Percentiles rank a stretch among this genome's conserved stretches.
These are phyloP conservation scores for Botrytis medusae DNA, from an alignment of 2,329 filamentous ascomycete species.

Conservation along the genomic window DNA sequence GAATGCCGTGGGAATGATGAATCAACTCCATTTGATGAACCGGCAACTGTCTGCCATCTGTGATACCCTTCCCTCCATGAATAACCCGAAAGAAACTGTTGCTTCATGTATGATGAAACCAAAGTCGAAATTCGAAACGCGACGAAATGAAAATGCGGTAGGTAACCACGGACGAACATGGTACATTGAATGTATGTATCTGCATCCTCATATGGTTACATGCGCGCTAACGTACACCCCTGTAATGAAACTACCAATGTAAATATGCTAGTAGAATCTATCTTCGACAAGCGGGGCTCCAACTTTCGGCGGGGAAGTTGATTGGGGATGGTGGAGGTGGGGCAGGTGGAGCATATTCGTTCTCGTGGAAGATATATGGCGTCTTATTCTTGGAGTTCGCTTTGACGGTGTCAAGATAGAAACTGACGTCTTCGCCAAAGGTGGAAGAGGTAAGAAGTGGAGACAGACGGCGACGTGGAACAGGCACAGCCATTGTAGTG, in stretches of 20 bases:
- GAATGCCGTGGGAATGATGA: background rate
- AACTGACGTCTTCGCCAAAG: conserved; percentile 35
- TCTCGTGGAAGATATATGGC: conserved; percentile 42
- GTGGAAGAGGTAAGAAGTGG: conserved; percentile 33
- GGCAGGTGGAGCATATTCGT: conserved; percentile 64
- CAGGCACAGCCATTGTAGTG: conserved; percentile 32
- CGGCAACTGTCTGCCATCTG: background rate
- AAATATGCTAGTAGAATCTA: background rate
- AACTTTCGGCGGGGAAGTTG: conserved; percentile 58
- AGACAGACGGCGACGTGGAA: conserved; percentile 54
- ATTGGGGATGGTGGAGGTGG: conserved; percentile 64
- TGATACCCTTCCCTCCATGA: background rate
- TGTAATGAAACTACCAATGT: background rate
- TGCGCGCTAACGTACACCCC: conserved; percentile 16
- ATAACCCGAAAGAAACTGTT: background rate
- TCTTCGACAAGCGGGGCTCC: conserved; percentile 39
- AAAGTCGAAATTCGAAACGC: background rate
- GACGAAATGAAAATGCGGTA: background rate
- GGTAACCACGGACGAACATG: background rate
- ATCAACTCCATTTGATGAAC: background rate
- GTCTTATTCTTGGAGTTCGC: conserved; percentile 35
- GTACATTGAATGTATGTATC: background rate
- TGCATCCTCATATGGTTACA: background rate
- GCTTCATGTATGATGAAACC: background rate
- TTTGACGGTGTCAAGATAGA: conserved; percentile 34